These are phyloP conservation scores for Tetrahymena elliotti DNA, from an alignment of 73 alveolate genomes.

Conservation along the genomic window DNA sequence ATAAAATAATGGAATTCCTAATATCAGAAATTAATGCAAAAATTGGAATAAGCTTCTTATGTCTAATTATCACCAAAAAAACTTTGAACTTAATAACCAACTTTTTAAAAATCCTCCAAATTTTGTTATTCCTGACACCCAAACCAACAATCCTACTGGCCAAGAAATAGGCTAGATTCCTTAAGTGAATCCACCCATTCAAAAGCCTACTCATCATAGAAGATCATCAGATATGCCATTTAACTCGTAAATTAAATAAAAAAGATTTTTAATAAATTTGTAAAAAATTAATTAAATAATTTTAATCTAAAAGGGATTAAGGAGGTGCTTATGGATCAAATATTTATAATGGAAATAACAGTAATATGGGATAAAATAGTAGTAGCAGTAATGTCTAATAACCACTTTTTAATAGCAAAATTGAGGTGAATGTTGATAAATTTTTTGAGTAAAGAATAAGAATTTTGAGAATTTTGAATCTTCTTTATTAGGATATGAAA, in stretches of 20 bases:
- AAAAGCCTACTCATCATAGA: not conserved
- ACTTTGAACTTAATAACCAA: not conserved
- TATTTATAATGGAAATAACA: not conserved
- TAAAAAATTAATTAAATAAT: no score
- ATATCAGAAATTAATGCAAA: not conserved
- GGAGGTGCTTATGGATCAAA: not conserved
- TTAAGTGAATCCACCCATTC: not conserved
- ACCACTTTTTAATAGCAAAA: not conserved
- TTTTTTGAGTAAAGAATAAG: slow-evolving; percentile 18
- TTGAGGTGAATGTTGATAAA: slow-evolving; percentile 30
- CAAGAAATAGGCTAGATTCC: not conserved
- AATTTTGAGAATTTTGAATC: slow-evolving; percentile 14
- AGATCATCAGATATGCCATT: not conserved
- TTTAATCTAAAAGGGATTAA: not conserved
- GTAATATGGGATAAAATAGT: not conserved
- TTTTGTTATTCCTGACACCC: not conserved
- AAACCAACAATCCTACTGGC: not conserved
- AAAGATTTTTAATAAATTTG: no score
- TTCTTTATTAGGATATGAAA: slow-evolving; percentile 14
- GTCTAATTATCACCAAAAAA: not conserved
- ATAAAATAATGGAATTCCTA: not conserved
- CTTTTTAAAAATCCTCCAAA: not conserved
- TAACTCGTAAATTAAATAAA: not conserved
- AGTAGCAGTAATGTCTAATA: not conserved
- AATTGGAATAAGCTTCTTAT: not conserved